Evolutionary conservation across 2,329 filamentous ascomycete species (phyloP), one percentile per base, ranked within the genome.

Genomic region (Cylindrodendrum hubeiense): DNA sequence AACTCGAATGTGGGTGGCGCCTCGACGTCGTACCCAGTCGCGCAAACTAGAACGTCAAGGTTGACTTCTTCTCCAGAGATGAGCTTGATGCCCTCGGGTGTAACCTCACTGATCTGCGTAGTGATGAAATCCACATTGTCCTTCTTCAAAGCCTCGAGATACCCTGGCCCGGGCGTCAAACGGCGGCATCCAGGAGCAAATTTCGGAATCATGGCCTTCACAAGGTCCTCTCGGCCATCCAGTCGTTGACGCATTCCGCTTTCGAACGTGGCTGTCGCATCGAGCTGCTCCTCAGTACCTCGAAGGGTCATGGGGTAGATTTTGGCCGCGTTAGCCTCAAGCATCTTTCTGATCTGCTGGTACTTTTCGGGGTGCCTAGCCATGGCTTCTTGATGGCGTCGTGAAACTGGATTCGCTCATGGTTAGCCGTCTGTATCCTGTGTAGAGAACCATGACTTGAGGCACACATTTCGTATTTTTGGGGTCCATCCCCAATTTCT

Each of bases 1-100:
- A 86, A 71, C 6, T 75, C 71, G 70, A 85, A 74, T 59, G 57
- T 73, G 51, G 72, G 72, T 3, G 56, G 51, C 12, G 55, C 54
- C 10, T 57, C 37, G 5, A 61, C 43, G 19, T 68, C 51, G 30
- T 43, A 68, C 12, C 66, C 66, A 5, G 66, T 68, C 1, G 66
- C 66, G 37, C 66, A 68, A 13, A 68, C 22, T 3, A 68, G 13
- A 8, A 64, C 19, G 19, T 68, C 66, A 3, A 67, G 8, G 1
- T 60, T 37, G 3, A 64, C 33, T 1, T 64, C 24, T 15, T 60
- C 30, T 13, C 66, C 66, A 7, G 44, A 41, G 9, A 10, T 19
- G 5, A 67, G 19, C 7, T 54, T 49, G 5, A 68, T 24, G 1
- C 63, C 63, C 2, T 30, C 28, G 5, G 34, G 21, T 3, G 51